Evolutionary conservation across 1,284 basidiomycete species (phyloP).

Genomic region (Naganishia sp.): DNA sequence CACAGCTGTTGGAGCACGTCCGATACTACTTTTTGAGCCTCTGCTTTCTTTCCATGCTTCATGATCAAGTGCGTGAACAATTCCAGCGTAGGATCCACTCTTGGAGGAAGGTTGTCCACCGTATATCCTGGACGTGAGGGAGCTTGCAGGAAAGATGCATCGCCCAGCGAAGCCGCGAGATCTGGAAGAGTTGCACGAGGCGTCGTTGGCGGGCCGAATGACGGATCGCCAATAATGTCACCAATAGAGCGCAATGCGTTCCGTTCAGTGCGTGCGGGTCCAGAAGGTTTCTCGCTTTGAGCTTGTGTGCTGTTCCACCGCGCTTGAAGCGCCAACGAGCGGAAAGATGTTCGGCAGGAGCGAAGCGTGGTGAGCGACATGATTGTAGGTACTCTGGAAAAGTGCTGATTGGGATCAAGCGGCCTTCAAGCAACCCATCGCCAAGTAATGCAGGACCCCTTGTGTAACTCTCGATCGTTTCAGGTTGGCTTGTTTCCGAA

Average conservation of each 20-base stretch:
- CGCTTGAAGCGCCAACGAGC: slow-evolving; percentile 2
- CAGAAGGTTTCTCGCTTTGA: not conserved
- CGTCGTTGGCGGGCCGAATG: not conserved
- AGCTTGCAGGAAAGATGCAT: slow-evolving; percentile 22
- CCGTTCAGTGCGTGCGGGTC: slow-evolving; percentile 17
- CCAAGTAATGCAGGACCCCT: not conserved
- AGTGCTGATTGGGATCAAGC: not conserved
- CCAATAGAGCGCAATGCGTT: slow-evolving; percentile 11
- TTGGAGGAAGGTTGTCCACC: slow-evolving; percentile 61
- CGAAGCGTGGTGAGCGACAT: slow-evolving; percentile 13
- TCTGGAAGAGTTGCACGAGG: not conserved
- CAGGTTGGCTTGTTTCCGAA: slow-evolving; percentile 17
- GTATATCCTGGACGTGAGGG: slow-evolving; percentile 41
- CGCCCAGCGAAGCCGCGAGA: slow-evolving; percentile 2
- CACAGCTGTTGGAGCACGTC: slow-evolving; percentile 59
- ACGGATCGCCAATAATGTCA: slow-evolving; percentile 21
- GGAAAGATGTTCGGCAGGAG: not conserved
- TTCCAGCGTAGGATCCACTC: slow-evolving; percentile 71
- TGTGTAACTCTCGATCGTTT: slow-evolving; percentile 6
- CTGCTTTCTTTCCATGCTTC: slow-evolving; percentile 67
- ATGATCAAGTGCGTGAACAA: slow-evolving; percentile 70
- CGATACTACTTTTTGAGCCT: slow-evolving; percentile 63
- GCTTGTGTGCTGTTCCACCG: slow-evolving; percentile 24
- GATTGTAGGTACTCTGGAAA: not conserved
- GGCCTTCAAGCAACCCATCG: not conserved